Evolutionary conservation across 2,329 filamentous ascomycete genomes (phyloP).

Genomic region (Arthrobotrys conoides): DNA sequence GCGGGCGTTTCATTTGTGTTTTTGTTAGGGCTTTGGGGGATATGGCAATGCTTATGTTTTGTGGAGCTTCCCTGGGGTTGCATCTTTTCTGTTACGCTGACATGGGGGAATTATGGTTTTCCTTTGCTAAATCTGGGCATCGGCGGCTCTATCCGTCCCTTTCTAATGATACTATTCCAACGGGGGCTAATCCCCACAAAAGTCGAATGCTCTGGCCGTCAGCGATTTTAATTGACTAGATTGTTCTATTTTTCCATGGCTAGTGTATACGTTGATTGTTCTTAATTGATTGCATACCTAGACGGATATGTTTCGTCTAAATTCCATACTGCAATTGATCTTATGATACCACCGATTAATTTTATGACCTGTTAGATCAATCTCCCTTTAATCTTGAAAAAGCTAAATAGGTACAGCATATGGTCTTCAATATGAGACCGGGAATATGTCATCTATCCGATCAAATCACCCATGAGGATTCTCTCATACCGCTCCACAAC

Average conservation of each 20-base stretch:
- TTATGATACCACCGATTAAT: no score
- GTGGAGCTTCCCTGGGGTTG: conserved; percentile 41
- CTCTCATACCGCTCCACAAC: conserved; percentile 68
- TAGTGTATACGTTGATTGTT: no score
- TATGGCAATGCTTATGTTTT: conserved; percentile 45
- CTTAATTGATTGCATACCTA: no score
- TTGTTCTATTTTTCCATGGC: neutral
- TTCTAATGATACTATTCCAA: neutral
- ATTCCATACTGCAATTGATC: no score
- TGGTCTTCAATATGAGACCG: neutral
- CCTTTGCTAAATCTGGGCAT: conserved; percentile 11
- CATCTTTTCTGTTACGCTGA: conserved; percentile 15
- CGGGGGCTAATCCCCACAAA: neutral
- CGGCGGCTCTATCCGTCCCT: neutral
- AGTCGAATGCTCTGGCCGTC: no score
- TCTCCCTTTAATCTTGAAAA: no score
- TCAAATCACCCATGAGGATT: conserved; percentile 63
- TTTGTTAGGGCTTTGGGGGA: conserved; percentile 20
- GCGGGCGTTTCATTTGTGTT: conserved; percentile 47
- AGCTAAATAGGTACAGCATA: neutral
- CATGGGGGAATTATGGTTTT: conserved; percentile 6
- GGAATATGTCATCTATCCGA: conserved; percentile 16
- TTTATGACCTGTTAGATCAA: no score
- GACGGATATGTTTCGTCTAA: no score
- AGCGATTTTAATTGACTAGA: neutral